Evolutionary conservation across 345 rosid genomes (phyloP), one percentile per base, ranked within the genome.

Genomic region (Citrus unshiu): DNA sequence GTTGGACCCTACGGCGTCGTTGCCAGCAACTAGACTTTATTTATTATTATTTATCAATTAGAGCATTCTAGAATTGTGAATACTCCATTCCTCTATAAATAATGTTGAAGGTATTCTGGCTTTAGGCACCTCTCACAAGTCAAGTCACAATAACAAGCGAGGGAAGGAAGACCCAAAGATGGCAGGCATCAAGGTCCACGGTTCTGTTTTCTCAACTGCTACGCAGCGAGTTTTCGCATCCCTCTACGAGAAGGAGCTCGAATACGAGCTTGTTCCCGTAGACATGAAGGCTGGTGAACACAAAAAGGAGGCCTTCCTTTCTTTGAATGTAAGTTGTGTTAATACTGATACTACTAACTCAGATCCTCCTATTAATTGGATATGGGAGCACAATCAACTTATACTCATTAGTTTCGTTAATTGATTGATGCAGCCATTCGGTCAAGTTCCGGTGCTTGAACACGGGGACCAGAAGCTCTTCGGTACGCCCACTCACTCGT

Each of bases 361-460:
- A 2, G 5, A 67, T 39, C 59, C 27, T 43, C 51, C 4, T 12
- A 25, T 13, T 51, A 5, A 51, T 1, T 51, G 57, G 21, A 51
- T 43, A 2, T 46, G 51, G 51, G 5, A 46, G 51, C 16, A 3
- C 18, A 13, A 12, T 13, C 51, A 46, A 46, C 0, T 46, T 4
- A 51, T 13, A 16, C 6, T 51, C 5, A 54, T 16, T 54, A 54
- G 19, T 5, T 16, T 18, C 6, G 22, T 54, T 4, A 66, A 67
- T 62, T 78, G 34, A 16, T 77, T 73, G 78, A 77, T 82, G 88
- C 86, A 91, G 97, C 97, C 96, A n/a, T 94, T 90, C 61, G 95
- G 96, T 75, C 91, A 90, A 85, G 81, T 94, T 81, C 98, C 97
- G 63, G 89, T 86, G 56, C 77, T 90, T 34, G 92, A 91, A 82